Conservation (phyloP, 148 eudicot species). For the Dysphania ambrosioides region DNA sequence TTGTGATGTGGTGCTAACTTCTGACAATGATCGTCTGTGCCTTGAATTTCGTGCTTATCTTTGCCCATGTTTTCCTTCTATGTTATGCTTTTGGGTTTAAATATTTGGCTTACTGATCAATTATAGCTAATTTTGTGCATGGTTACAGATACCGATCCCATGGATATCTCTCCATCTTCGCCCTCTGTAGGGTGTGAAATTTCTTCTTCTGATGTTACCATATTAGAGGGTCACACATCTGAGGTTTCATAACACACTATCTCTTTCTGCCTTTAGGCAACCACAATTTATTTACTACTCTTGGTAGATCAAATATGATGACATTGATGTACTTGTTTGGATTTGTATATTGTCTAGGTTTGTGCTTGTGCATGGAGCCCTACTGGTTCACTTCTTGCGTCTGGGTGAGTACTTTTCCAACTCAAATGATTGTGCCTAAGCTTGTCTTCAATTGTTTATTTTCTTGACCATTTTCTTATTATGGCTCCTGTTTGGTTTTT, state of each 20-base stretch:
- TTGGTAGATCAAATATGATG: background rate
- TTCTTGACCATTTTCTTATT: background rate
- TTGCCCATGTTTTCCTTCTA: no score
- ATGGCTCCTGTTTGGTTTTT: background rate
- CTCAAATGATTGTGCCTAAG: background rate
- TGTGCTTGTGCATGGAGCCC: conserved; percentile 82
- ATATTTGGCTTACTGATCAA: background rate
- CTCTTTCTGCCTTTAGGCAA: background rate
- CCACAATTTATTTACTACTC: background rate
- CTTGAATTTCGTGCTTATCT: no score
- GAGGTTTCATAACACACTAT: conserved; percentile 41
- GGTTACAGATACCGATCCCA: conserved; percentile 45
- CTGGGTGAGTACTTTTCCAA: conserved; percentile 52
- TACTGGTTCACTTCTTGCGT: conserved; percentile 63
- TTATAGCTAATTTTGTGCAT: conserved; percentile 8
- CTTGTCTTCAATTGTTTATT: background rate
- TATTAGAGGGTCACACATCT: conserved; percentile 61
- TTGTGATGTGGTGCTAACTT: no score
- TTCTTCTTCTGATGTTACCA: conserved; percentile 44
- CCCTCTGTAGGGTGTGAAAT: conserved; percentile 32
- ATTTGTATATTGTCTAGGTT: conserved; percentile 38
- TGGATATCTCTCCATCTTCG: conserved; percentile 43
- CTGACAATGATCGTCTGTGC: no score
- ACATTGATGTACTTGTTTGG: background rate
- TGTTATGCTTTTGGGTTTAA: no score